phyloP scores from a whole-genome alignment of 139 green algal species.

The Klebsormidium nitens region DNA sequence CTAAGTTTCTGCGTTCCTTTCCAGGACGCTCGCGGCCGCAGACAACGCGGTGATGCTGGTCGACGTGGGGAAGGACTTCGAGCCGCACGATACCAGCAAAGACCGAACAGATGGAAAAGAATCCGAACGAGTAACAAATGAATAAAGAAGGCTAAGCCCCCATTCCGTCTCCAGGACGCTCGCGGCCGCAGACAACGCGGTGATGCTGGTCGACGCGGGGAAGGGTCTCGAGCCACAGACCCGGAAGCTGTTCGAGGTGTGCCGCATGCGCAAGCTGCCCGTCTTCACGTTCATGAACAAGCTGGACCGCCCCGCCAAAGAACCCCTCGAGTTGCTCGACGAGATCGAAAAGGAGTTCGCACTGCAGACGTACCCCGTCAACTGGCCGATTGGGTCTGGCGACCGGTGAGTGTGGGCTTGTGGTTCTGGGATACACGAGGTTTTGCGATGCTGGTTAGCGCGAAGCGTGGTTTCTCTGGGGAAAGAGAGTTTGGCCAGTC shows the following conservation, averaged over 20 bases:
- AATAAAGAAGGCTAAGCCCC: background rate
- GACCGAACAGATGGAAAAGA: too few relatives aligned
- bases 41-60: conserved; percentile 76
- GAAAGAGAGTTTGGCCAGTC: too few relatives aligned
- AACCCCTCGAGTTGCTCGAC: conserved; percentile 72
- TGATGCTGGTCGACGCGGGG: conserved; percentile 60
- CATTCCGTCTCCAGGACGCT: conserved; percentile 48
- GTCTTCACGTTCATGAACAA: conserved; percentile 71
- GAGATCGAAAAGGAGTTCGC: conserved; percentile 71
- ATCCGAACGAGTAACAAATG: background rate
- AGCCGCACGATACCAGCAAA: too few relatives aligned
- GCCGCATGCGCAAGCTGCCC: conserved; percentile 50
- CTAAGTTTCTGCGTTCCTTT: background rate
- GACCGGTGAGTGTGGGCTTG: too few relatives aligned
- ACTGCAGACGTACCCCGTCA: conserved; percentile 61
- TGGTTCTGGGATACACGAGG: too few relatives aligned
- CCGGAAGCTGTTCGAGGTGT: conserved; percentile 57
- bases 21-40: conserved; percentile 60
- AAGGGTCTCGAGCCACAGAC: conserved; percentile 52
- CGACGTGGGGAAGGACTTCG: conserved; percentile 45
- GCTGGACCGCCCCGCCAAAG: conserved; percentile 57
- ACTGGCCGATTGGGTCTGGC: conserved; percentile 68
- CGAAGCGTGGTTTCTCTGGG: too few relatives aligned
- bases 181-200: conserved; percentile 68
- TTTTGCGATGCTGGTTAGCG: too few relatives aligned